phyloP scores from a whole-genome alignment of 768 basidiomycete genomes.

The Hygrocybe coccinea region DNA sequence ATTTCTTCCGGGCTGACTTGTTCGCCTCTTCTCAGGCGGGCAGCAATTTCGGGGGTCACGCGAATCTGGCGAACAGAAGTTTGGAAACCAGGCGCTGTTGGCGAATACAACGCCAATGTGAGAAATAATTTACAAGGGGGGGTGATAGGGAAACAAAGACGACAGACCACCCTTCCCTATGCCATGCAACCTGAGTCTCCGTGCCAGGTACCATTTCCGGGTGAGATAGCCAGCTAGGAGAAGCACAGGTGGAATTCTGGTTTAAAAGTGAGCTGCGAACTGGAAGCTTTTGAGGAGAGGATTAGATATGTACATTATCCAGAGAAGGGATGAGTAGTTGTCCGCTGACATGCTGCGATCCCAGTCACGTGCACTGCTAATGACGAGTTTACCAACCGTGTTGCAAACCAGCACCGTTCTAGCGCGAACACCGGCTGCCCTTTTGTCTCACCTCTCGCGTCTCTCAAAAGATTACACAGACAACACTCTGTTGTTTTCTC shows the following conservation, averaged over 20 bases:
- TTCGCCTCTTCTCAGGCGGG: conserved; percentile 48
- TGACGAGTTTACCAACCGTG: conserved; percentile 11
- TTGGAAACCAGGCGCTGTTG: conserved; percentile 51
- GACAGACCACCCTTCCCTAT: conserved; percentile 53
- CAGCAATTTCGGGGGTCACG: conserved; percentile 48
- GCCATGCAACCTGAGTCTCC: conserved; percentile 42
- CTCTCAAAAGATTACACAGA: conserved; percentile 30
- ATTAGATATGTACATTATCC: conserved; percentile 40
- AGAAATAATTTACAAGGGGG: neutral
- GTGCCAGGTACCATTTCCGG: conserved; percentile 48
- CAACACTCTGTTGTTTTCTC: conserved; percentile 45
- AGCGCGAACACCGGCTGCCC: conserved; percentile 31
- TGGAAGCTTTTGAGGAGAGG: neutral
- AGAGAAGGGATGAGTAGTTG: conserved; percentile 39
- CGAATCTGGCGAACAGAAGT: conserved; percentile 47
- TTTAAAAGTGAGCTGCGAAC: neutral
- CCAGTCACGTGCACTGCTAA: neutral
- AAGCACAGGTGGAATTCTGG: conserved; percentile 42
- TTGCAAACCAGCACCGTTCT: conserved; percentile 40
- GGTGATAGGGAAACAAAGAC: neutral
- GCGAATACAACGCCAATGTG: neutral
- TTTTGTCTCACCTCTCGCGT: conserved; percentile 33
- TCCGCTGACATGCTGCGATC: conserved; percentile 11
- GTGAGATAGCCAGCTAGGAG: conserved; percentile 43
- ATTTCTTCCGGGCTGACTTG: conserved; percentile 52